Evolutionary conservation across 129 eudicot genomes (phyloP).

Genomic region (Solidago caesia): DNA sequence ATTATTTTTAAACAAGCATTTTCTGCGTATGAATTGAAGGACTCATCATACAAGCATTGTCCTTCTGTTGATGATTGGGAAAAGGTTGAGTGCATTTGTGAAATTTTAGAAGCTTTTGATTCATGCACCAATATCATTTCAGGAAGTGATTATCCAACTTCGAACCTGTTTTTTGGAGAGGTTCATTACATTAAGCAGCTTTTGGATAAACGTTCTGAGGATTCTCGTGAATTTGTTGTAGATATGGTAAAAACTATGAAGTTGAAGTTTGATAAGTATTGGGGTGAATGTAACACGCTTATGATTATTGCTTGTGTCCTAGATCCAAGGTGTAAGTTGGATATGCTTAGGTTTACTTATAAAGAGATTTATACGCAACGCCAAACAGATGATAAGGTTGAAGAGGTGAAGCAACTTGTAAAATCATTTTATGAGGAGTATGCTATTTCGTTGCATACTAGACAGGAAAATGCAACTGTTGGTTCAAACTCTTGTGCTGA

Average conservation of each 20-base stretch:
- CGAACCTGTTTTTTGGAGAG: no score
- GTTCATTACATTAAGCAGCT: no score
- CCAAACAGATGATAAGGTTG: not conserved
- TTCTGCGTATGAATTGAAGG: not conserved
- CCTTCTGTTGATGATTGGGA: not conserved
- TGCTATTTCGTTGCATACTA: not conserved
- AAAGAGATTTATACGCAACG: not conserved
- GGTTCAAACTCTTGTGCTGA: not conserved
- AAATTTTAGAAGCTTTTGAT: slow-evolving; percentile 13
- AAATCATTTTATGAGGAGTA: not conserved
- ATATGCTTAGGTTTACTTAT: not conserved
- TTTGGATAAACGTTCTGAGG: no score
- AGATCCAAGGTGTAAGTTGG: not conserved
- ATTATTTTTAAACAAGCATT: not conserved
- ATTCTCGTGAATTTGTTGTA: not conserved
- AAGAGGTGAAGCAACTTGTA: not conserved
- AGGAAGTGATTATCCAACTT: no score
- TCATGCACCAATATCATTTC: slow-evolving; percentile 9
- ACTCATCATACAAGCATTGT: not conserved
- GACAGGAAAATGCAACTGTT: not conserved
- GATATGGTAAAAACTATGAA: not conserved
- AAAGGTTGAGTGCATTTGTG: slow-evolving; percentile 2
- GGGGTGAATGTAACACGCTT: no score
- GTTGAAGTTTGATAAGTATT: not conserved
- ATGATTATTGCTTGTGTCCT: not conserved